phyloP scores from a whole-genome alignment of 2,329 filamentous ascomycete genomes.

The Cladosporium sp. region DNA sequence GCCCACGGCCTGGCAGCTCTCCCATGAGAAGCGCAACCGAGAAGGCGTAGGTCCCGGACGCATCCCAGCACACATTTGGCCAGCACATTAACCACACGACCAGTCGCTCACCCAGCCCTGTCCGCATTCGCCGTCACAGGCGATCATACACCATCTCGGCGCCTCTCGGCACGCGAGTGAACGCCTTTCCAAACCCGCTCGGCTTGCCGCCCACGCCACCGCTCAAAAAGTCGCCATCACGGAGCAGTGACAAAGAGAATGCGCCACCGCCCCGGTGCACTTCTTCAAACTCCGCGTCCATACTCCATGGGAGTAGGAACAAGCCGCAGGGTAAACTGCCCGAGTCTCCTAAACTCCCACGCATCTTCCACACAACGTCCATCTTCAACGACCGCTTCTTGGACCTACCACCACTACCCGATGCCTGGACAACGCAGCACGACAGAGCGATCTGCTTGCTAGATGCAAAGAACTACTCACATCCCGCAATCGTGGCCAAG shows the following conservation, averaged over 20 bases:
- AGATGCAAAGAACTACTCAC: conserved; percentile 27
- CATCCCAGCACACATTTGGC: no score
- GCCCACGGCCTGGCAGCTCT: not conserved
- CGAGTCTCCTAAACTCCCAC: not conserved
- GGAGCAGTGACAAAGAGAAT: conserved; percentile 7
- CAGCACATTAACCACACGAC: not conserved
- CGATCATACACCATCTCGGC: conserved; percentile 13
- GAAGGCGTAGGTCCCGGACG: not conserved
- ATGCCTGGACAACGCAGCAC: conserved; percentile 26
- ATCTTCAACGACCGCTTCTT: conserved; percentile 22
- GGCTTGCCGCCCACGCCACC: conserved; percentile 8
- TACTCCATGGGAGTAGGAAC: not conserved
- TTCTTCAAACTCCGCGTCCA: conserved; percentile 3
- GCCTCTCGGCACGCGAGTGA: conserved; percentile 5
- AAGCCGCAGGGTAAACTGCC: not conserved
- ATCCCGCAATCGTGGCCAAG: conserved; percentile 27
- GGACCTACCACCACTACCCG: conserved; percentile 28
- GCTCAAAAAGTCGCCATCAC: not conserved
- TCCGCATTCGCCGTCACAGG: conserved; percentile 2
- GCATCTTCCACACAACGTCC: conserved; percentile 13
- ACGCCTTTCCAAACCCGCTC: conserved; percentile 9
- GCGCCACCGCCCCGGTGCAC: not conserved
- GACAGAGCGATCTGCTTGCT: conserved; percentile 34
- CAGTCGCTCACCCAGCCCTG: conserved; percentile 3
- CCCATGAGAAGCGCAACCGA: not conserved